Evolutionary conservation across 1,284 basidiomycete species (phyloP).

Genomic region (Mycena citricolor): DNA sequence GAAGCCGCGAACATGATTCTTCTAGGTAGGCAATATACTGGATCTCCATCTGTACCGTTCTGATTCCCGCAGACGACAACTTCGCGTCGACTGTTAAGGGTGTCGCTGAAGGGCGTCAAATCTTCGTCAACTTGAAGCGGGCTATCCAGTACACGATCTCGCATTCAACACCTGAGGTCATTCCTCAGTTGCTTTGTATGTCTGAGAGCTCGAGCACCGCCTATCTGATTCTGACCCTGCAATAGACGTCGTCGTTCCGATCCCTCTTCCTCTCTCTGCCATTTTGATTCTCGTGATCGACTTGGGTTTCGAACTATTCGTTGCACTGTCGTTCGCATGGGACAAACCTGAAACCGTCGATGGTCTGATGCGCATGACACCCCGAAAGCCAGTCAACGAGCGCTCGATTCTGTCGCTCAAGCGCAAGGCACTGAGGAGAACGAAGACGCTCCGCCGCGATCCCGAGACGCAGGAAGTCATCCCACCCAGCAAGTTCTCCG

Average conservation of each 20-base stretch:
- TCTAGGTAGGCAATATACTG: constrained; percentile 47
- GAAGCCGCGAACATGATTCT: constrained; percentile 76
- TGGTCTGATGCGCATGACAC: constrained; percentile 63
- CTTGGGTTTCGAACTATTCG: constrained; percentile 67
- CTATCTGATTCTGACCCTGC: no score
- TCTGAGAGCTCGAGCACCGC: no score
- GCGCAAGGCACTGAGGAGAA: constrained; percentile 55
- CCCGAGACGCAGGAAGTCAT: constrained; percentile 50
- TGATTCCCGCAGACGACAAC: constrained; percentile 61
- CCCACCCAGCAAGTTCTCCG: constrained; percentile 41
- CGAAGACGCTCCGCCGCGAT: constrained; percentile 57
- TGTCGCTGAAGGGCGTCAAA: constrained; percentile 66
- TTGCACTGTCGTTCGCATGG: constrained; percentile 70
- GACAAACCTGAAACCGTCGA: constrained; percentile 65
- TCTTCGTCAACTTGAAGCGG: constrained; percentile 67
- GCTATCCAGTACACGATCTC: constrained; percentile 70
- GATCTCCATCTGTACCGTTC: no score
- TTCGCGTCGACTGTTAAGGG: constrained; percentile 72
- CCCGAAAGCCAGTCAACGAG: constrained; percentile 69
- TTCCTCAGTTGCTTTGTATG: constrained; percentile 64
- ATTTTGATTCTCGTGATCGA: constrained; percentile 71
- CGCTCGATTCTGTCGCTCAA: constrained; percentile 55
- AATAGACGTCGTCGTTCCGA: constrained; percentile 65
- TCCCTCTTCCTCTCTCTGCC: constrained; percentile 66
- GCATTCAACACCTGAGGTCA: constrained; percentile 69